Percentiles rank a stretch among this genome's conserved stretches.
phyloP scores from a whole-genome alignment of 805 yeast genomes.

The Cyberlindnera sargentensis region DNA sequence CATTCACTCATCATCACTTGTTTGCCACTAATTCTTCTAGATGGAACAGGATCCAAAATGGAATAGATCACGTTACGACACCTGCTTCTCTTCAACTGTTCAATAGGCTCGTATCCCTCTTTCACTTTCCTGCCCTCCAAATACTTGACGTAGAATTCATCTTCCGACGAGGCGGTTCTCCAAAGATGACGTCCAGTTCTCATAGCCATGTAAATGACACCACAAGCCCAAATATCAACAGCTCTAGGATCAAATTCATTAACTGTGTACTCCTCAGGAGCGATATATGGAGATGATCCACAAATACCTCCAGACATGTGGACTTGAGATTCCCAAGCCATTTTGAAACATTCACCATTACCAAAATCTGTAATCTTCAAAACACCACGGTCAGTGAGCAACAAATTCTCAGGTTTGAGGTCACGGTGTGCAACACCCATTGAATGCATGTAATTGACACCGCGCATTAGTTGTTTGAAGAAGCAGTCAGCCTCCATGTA shows the following conservation, averaged over 20 bases:
- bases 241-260: constrained; percentile 73
- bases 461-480: constrained; percentile 77
- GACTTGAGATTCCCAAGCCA: constrained; percentile 75
- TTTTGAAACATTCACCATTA: constrained; percentile 71
- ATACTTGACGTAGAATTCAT: constrained; percentile 73
- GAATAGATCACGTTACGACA: constrained; percentile 93
- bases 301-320: constrained; percentile 70
- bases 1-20: constrained; percentile 91
- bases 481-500: constrained; percentile 85
- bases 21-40: constrained; percentile 77
- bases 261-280: constrained; percentile 73
- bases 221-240: constrained; percentile 90
- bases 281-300: constrained; percentile 86
- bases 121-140: constrained; percentile 72
- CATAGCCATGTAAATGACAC: constrained; percentile 90
- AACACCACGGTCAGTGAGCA: constrained; percentile 64
- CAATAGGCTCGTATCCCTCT: constrained; percentile 89
- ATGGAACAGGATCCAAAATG: constrained; percentile 85
- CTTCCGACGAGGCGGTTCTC: constrained; percentile 76
- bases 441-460: constrained; percentile 82
- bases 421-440: constrained; percentile 90
- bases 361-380: constrained; percentile 88
- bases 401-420: constrained; percentile 78
- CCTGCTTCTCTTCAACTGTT: constrained; percentile 72
- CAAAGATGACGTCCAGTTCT: constrained; percentile 91